These are phyloP conservation scores for Tillandsia fasciculata DNA, from an alignment of 176 grass and related monocot genomes.

Conservation along the genomic window DNA sequence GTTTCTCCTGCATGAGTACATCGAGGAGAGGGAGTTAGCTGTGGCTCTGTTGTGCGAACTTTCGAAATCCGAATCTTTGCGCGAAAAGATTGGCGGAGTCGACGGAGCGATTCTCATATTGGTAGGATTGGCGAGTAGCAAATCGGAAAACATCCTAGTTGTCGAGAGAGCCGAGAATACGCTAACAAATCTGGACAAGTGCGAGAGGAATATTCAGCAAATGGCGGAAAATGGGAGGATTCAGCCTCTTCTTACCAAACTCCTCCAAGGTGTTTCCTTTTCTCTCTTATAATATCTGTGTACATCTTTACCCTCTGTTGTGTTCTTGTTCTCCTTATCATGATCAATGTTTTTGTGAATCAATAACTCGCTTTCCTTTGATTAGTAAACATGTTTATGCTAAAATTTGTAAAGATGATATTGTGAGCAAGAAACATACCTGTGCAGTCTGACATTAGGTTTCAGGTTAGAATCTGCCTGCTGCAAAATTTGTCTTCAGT, in stretches of 20 bases:
- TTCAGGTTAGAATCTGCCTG: too few species aligned
- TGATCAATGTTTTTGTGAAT: too few species aligned
- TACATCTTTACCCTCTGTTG: background rate
- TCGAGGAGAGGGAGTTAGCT: slow-evolving; percentile 61
- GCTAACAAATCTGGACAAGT: slow-evolving; percentile 53
- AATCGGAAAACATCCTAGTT: slow-evolving; percentile 41
- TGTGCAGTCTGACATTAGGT: too few species aligned
- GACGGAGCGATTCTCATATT: slow-evolving; percentile 63
- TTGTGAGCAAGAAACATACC: too few species aligned
- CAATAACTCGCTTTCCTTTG: background rate
- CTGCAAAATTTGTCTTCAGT: too few species aligned
- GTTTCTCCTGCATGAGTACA: slow-evolving; percentile 49
- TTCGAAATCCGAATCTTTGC: slow-evolving; percentile 34
- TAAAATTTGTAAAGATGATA: too few species aligned
- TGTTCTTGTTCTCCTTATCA: background rate
- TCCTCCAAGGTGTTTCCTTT: slow-evolving; percentile 29
- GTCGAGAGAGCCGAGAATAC: slow-evolving; percentile 69
- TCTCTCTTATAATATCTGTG: background rate
- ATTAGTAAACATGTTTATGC: too few species aligned
- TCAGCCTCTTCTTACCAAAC: slow-evolving; percentile 50
- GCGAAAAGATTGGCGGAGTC: slow-evolving; percentile 44
- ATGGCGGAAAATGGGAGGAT: slow-evolving; percentile 83
- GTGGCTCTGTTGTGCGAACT: slow-evolving; percentile 53
- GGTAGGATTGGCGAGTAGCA: slow-evolving; percentile 73
- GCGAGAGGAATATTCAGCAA: slow-evolving; percentile 59